Conservation (phyloP, 164 flowering plant species). For the Magnolia officinalis region DNA sequence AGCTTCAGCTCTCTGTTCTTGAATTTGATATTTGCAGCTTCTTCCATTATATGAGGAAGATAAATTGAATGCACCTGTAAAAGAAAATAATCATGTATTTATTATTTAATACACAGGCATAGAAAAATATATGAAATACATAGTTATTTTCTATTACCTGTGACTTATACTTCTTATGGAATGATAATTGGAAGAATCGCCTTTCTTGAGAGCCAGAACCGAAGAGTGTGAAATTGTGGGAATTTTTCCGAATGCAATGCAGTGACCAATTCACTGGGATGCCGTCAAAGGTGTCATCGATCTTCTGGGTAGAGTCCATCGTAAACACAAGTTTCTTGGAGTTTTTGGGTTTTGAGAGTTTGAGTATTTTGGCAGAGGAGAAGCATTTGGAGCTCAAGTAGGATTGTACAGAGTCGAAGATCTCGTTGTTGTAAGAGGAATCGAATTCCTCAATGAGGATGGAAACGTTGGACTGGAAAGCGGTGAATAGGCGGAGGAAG, state of each 20-base stretch:
- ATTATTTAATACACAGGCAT: no score
- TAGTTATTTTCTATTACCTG: no score
- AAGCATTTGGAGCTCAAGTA: conserved; percentile 27
- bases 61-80: conserved; percentile 16
- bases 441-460: conserved; percentile 30
- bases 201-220: conserved; percentile 14
- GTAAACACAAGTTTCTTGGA: conserved; percentile 18
- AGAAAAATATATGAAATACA: no score
- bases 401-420: conserved; percentile 22
- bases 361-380: conserved; percentile 20
- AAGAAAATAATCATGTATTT: no score
- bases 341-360: conserved; percentile 25
- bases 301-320: conserved; percentile 22
- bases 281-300: conserved; percentile 22
- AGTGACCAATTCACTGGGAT: conserved; percentile 23
- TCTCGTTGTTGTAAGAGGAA: conserved; percentile 23
- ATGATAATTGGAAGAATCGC: conserved; percentile 19
- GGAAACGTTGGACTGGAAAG: conserved; percentile 12
- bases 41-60: conserved; percentile 32
- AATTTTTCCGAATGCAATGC: conserved; percentile 10
- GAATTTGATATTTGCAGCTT: conserved; percentile 36
- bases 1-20: conserved; percentile 51
- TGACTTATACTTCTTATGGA: conserved; percentile 16
- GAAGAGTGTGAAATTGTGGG: not conserved
- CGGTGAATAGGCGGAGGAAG: conserved; percentile 10